phyloP scores from a whole-genome alignment of 768 basidiomycete genomes.

The Hygrophoropsis aurantiaca region DNA sequence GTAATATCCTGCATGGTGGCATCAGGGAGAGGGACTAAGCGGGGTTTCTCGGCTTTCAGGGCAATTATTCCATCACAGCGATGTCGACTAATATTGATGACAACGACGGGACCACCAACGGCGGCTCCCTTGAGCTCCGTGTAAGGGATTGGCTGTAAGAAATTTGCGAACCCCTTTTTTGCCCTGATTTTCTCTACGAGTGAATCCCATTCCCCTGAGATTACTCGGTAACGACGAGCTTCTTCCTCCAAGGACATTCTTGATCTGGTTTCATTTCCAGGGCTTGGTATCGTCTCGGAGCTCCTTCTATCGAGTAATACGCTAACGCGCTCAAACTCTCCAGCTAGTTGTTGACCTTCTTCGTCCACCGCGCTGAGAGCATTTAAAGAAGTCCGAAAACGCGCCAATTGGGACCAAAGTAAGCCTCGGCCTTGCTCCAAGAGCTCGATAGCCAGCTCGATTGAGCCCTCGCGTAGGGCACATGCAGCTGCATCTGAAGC shows the following conservation, averaged over 20 bases:
- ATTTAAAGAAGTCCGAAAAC: constrained; percentile 22
- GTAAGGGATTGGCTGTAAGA: constrained; percentile 17
- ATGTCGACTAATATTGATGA: constrained; percentile 17
- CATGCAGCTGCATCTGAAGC: constrained; percentile 21
- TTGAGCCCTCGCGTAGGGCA: constrained; percentile 10
- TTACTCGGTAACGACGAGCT: constrained; percentile 10
- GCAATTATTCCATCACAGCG: constrained; percentile 15
- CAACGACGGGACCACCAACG: constrained; percentile 18
- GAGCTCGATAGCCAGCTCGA: constrained; percentile 23
- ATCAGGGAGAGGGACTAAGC: constrained; percentile 11
- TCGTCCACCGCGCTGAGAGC: constrained; percentile 12
- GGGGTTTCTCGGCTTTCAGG: constrained; percentile 5
- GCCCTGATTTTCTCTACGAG: constrained; percentile 15
- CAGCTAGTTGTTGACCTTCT: constrained; percentile 17
- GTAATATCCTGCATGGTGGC: not conserved
- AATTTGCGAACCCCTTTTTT: constrained; percentile 18
- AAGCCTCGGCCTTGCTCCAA: constrained; percentile 29
- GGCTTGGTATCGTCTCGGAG: not conserved
- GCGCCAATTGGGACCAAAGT: constrained; percentile 26
- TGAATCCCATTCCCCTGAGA: constrained; percentile 13
- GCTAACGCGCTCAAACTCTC: constrained; percentile 22
- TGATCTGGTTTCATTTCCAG: too few species aligned
- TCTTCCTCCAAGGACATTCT: constrained; percentile 13
- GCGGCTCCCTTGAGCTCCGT: constrained; percentile 13
- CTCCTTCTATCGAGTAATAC: constrained; percentile 10